phyloP scores from a whole-genome alignment of 202 grass and related monocot species.

The Brachypodium distachyon region DNA sequence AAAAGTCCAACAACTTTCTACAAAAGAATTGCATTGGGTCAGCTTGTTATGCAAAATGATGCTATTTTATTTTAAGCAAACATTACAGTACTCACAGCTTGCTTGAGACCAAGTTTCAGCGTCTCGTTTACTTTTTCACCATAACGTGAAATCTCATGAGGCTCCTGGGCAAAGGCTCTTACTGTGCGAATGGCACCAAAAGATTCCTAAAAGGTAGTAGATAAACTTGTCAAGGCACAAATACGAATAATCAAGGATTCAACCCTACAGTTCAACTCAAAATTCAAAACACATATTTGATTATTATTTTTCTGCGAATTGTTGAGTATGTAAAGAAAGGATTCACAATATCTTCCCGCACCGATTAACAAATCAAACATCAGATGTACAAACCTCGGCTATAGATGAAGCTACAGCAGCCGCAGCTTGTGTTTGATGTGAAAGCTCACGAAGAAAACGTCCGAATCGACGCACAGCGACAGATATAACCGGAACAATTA shows the following conservation, averaged over 20 bases:
- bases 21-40: constrained; percentile 13
- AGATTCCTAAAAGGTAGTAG: constrained; percentile 67
- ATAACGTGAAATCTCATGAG: constrained; percentile 72
- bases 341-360: neutral
- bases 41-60: constrained; percentile 13
- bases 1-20: constrained; percentile 95
- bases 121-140: constrained; percentile 93
- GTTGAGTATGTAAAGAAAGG: neutral
- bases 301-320: neutral
- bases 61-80: constrained; percentile 6
- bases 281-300: neutral
- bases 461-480: constrained; percentile 75
- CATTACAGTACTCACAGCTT: constrained; percentile 64
- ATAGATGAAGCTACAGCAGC: constrained; percentile 92
- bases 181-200: constrained; percentile 97
- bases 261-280: neutral
- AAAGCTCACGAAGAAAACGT: constrained; percentile 92
- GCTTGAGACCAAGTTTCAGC: constrained; percentile 87
- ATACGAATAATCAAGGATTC: constrained; percentile 8
- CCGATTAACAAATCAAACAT: constrained; percentile 1
- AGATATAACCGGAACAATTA: constrained; percentile 79
- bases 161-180: constrained; percentile 93
- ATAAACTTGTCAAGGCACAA: constrained; percentile 35
- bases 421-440: constrained; percentile 90
- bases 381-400: constrained; percentile 57